phyloP scores from a whole-genome alignment of 768 basidiomycete genomes.

The Strobilomyces dryophilus region DNA sequence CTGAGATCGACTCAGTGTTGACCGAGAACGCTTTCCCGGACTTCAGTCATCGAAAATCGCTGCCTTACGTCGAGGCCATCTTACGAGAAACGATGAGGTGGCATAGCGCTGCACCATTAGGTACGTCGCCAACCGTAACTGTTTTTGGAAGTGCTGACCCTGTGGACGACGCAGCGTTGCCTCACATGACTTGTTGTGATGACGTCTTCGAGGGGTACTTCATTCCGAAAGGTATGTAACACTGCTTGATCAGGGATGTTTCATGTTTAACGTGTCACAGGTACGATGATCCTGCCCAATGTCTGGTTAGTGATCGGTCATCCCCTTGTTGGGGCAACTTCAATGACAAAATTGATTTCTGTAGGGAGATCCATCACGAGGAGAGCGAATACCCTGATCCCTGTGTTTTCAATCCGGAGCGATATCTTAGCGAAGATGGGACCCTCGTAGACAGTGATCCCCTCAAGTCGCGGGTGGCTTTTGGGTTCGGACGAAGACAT shows the following conservation, averaged over 20 bases:
- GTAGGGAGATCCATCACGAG: constrained; percentile 30
- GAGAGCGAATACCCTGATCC: constrained; percentile 27
- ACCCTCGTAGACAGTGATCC: constrained; percentile 21
- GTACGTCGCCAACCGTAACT: constrained; percentile 8
- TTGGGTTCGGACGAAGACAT: constrained; percentile 31
- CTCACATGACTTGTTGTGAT: constrained; percentile 31
- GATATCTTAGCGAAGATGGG: constrained; percentile 24
- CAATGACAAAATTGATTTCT: background rate
- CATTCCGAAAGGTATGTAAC: constrained; percentile 33
- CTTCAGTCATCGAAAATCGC: constrained; percentile 21
- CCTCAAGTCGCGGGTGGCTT: constrained; percentile 24
- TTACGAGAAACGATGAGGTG: constrained; percentile 32
- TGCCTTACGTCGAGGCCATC: constrained; percentile 29
- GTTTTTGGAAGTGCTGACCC: constrained; percentile 4
- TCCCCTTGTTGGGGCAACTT: background rate
- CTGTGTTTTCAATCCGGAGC: constrained; percentile 25
- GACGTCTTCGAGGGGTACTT: constrained; percentile 43
- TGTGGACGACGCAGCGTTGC: constrained; percentile 17
- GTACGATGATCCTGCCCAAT: constrained; percentile 26
- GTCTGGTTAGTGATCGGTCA: constrained; percentile 22
- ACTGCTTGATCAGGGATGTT: background rate
- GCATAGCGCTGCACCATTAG: constrained; percentile 29
- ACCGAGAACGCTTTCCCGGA: constrained; percentile 16
- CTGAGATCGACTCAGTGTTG: constrained; percentile 27
- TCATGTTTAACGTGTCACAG: constrained; percentile 11